Percentiles rank a stretch among this genome's conserved stretches.
phyloP scores from a whole-genome alignment of 1,284 basidiomycete species.

The Ceratobasidium sp. region DNA sequence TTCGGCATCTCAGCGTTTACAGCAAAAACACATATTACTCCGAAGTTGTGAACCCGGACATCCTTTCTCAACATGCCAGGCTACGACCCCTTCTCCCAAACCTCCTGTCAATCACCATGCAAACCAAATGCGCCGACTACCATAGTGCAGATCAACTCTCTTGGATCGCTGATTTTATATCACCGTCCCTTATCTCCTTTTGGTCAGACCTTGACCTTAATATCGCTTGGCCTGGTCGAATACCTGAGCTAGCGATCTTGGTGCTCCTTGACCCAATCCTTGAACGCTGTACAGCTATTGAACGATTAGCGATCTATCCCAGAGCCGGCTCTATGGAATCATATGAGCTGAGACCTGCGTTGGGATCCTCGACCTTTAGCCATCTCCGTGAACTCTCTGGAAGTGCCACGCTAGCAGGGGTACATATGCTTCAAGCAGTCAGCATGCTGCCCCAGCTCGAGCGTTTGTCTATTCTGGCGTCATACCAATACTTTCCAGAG shows the following conservation, averaged over 20 bases:
- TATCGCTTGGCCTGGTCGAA: not conserved
- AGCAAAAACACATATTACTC: not conserved
- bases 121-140: not conserved
- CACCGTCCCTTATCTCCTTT: not conserved
- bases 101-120: constrained; percentile 1
- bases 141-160: not conserved
- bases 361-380: not conserved
- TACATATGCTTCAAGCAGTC: not conserved
- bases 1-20: not conserved
- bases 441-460: not conserved
- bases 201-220: not conserved
- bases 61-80: not conserved
- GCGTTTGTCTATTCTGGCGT: not conserved
- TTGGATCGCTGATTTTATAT: constrained; percentile 1
- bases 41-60: not conserved
- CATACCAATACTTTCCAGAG: not conserved
- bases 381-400: constrained; percentile 1
- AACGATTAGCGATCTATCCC: constrained; percentile 13
- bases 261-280: constrained; percentile 9
- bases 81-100: not conserved
- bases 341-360: not conserved
- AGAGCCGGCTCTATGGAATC: constrained; percentile 1
- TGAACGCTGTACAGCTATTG: not conserved
- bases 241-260: constrained; percentile 5
- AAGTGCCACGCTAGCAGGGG: not conserved